Conservation (phyloP, 2,329 filamentous ascomycete species). For the Alternaria postmessia region DNA sequence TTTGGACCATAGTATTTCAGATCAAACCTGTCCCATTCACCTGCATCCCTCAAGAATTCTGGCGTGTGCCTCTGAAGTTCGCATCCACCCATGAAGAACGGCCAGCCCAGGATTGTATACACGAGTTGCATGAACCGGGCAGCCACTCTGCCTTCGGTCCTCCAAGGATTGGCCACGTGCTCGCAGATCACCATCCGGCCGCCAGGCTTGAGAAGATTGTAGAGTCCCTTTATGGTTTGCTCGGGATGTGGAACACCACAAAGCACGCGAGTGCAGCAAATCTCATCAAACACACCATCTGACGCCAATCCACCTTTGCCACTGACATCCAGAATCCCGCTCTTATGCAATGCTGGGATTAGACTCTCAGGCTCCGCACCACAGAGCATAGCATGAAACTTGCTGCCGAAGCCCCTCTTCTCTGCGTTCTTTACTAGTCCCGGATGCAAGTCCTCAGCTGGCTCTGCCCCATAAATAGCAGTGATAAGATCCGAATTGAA, state of each 20-base stretch:
- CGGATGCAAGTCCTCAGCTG: conserved; percentile 58
- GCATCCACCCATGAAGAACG: conserved; percentile 62
- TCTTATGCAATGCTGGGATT: conserved; percentile 55
- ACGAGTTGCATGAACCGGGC: conserved; percentile 58
- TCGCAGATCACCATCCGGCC: conserved; percentile 64
- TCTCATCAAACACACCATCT: conserved; percentile 61
- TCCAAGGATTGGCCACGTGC: conserved; percentile 63
- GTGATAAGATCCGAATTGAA: conserved; percentile 56
- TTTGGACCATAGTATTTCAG: conserved; percentile 50
- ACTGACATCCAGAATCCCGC: conserved; percentile 48
- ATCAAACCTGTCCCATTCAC: conserved; percentile 60
- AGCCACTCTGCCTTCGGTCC: conserved; percentile 54
- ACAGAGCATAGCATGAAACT: conserved; percentile 60
- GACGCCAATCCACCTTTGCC: conserved; percentile 32
- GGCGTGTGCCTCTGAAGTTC: conserved; percentile 60
- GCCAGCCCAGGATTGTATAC: conserved; percentile 59
- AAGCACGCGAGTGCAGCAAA: conserved; percentile 63
- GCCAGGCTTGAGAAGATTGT: conserved; percentile 62
- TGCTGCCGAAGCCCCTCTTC: conserved; percentile 53
- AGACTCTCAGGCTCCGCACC: conserved; percentile 58
- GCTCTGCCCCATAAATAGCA: conserved; percentile 64
- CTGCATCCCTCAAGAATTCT: conserved; percentile 53
- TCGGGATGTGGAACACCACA: conserved; percentile 62
- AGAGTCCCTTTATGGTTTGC: conserved; percentile 57
- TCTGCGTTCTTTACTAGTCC: conserved; percentile 54